phyloP scores from a whole-genome alignment of 371 early-diverging fungal species.

The Basidiobolus meristosporus region DNA sequence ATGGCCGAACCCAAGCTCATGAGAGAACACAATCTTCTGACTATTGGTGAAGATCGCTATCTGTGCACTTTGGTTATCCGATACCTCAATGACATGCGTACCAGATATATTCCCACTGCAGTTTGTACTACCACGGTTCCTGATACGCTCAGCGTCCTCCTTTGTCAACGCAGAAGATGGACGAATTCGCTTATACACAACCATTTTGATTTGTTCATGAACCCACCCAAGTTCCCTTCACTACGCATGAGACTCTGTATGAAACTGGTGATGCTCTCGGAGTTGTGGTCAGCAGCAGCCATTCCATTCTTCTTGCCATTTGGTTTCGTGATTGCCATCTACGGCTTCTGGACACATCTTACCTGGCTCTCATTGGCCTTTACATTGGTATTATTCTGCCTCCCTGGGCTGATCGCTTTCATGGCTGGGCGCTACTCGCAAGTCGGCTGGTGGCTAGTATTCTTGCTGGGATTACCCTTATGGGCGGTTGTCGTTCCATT shows the following conservation, averaged over 20 bases:
- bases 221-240: slow-evolving; percentile 77
- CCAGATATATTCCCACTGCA: slow-evolving; percentile 91
- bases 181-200: slow-evolving; percentile 96
- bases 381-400: slow-evolving; percentile 67
- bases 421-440: slow-evolving; percentile 72
- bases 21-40: slow-evolving; percentile 80
- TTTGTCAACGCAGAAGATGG: slow-evolving; percentile 96
- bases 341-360: slow-evolving; percentile 22
- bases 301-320: slow-evolving; percentile 80
- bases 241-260: slow-evolving; percentile 94
- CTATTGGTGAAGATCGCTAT: slow-evolving; percentile 77
- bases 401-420: slow-evolving; percentile 69
- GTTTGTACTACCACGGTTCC: slow-evolving; percentile 93
- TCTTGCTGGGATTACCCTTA: slow-evolving; percentile 80
- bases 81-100: slow-evolving; percentile 95
- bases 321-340: slow-evolving; percentile 19
- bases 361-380: slow-evolving; percentile 46
- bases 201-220: slow-evolving; percentile 29
- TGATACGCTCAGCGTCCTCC: slow-evolving; percentile 76
- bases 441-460: slow-evolving; percentile 89
- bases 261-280: slow-evolving; percentile 92
- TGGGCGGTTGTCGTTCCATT: slow-evolving; percentile 89
- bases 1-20: slow-evolving; percentile 71
- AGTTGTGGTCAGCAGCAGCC: slow-evolving; percentile 86
- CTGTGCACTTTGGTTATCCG: slow-evolving; percentile 96